Evolutionary conservation across 2,329 filamentous ascomycete genomes (phyloP).

Genomic region (Hypocreales sp.): DNA sequence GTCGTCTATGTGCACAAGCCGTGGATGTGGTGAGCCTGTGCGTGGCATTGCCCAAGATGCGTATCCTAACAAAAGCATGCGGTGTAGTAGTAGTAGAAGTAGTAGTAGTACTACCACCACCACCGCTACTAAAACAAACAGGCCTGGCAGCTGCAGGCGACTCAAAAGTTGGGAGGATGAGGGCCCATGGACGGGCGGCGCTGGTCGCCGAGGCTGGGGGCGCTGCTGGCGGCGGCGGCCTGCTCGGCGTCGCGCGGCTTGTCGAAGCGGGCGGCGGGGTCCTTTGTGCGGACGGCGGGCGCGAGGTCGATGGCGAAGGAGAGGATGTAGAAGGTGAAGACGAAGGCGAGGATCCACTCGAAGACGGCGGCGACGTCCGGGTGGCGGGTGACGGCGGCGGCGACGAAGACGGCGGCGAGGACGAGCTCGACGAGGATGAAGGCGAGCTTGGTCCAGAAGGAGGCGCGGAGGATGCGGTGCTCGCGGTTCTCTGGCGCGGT

Average conservation of each 20-base stretch:
- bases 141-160: no score
- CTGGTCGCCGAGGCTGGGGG: not conserved
- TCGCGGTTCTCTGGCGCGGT: constrained; percentile 46
- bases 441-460: constrained; percentile 74
- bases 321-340: constrained; percentile 79
- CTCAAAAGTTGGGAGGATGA: constrained; percentile 6
- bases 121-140: no score
- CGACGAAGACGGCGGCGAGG: constrained; percentile 59
- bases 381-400: constrained; percentile 28
- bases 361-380: constrained; percentile 60
- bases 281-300: constrained; percentile 53
- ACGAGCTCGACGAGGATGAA: constrained; percentile 72
- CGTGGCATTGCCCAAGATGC: no score
- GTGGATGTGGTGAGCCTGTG: no score
- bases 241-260: constrained; percentile 14
- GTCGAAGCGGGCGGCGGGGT: constrained; percentile 11
- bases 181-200: constrained; percentile 9
- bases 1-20: no score
- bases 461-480: constrained; percentile 55
- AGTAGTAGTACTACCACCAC: no score
- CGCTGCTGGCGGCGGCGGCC: constrained; percentile 1
- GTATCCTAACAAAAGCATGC: no score
- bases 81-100: no score
- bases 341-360: constrained; percentile 64
- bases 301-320: constrained; percentile 79